These are phyloP conservation scores for Nemania diffusa DNA, from an alignment of 2,329 filamentous ascomycete species.

Conservation along the genomic window DNA sequence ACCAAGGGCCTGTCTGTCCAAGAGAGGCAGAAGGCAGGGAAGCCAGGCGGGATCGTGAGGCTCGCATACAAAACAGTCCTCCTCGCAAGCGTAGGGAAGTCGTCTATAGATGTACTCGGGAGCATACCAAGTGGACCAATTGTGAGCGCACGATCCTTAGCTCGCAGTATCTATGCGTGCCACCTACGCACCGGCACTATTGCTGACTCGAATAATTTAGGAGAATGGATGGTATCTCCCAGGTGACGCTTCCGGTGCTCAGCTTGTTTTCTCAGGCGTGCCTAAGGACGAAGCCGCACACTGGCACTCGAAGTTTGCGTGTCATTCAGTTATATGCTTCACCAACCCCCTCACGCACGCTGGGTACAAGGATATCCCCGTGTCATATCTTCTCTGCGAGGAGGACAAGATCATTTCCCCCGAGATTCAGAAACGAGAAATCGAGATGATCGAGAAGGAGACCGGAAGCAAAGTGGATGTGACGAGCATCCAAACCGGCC, in stretches of 20 bases:
- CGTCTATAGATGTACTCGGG: conserved; percentile 28
- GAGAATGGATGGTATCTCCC: conserved; percentile 46
- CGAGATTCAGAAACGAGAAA: conserved; percentile 47
- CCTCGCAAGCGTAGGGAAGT: conserved; percentile 41
- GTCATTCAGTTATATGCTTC: conserved; percentile 52
- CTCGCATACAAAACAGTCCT: conserved; percentile 49
- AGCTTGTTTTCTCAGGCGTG: conserved; percentile 44
- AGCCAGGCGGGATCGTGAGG: conserved; percentile 52
- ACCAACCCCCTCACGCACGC: conserved; percentile 50
- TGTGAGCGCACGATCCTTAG: conserved; percentile 16
- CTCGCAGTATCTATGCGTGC: neutral
- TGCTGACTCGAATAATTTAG: conserved; percentile 27
- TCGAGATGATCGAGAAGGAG: conserved; percentile 48
- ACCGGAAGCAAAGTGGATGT: conserved; percentile 52
- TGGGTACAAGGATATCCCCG: conserved; percentile 54
- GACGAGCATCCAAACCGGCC: conserved; percentile 50
- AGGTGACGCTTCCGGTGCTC: conserved; percentile 30
- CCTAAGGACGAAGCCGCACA: conserved; percentile 40
- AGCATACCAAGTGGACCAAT: neutral
- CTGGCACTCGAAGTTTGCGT: conserved; percentile 19
- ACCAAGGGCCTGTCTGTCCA: conserved; percentile 49
- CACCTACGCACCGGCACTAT: neutral
- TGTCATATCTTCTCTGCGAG: conserved; percentile 54
- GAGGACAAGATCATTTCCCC: conserved; percentile 50
- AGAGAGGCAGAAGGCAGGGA: conserved; percentile 48